phyloP scores from a whole-genome alignment of 495 filamentous ascomycete species.

The Penicillium chermesinum region DNA sequence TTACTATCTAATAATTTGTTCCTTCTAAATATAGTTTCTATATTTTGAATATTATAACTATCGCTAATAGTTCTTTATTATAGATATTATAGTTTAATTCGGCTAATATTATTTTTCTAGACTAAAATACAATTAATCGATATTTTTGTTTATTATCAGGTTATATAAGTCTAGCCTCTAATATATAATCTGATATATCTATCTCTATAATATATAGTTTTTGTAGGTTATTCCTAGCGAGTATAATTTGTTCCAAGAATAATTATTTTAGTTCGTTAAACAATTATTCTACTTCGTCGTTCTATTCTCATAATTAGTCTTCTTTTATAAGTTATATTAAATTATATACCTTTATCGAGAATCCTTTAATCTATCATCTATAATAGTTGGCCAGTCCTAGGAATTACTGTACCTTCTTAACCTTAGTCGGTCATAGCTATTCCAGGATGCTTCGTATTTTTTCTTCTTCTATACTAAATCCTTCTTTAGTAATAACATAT shows the following conservation, averaged over 20 bases:
- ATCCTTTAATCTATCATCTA: background rate
- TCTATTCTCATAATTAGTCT: slow-evolving; percentile 2
- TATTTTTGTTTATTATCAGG: background rate
- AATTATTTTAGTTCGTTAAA: background rate
- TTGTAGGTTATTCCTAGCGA: background rate
- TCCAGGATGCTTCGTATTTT: background rate
- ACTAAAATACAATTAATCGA: background rate
- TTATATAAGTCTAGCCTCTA: background rate
- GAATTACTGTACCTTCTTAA: slow-evolving; percentile 1
- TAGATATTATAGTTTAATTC: background rate
- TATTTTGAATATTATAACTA: background rate
- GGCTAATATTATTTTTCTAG: background rate
- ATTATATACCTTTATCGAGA: background rate
- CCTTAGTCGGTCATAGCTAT: background rate
- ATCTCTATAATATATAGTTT: slow-evolving; percentile 2
- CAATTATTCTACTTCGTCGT: background rate
- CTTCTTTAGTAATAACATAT: slow-evolving; percentile 3
- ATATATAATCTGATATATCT: background rate
- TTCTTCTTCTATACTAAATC: slow-evolving; percentile 2
- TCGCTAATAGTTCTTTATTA: background rate
- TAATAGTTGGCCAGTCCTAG: background rate
- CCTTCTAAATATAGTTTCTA: background rate
- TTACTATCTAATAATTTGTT: background rate
- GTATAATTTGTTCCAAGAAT: background rate
- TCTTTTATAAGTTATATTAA: slow-evolving; percentile 1